Evolutionary conservation across 164 flowering plant genomes (phyloP).

Genomic region (Stephania cephalantha): DNA sequence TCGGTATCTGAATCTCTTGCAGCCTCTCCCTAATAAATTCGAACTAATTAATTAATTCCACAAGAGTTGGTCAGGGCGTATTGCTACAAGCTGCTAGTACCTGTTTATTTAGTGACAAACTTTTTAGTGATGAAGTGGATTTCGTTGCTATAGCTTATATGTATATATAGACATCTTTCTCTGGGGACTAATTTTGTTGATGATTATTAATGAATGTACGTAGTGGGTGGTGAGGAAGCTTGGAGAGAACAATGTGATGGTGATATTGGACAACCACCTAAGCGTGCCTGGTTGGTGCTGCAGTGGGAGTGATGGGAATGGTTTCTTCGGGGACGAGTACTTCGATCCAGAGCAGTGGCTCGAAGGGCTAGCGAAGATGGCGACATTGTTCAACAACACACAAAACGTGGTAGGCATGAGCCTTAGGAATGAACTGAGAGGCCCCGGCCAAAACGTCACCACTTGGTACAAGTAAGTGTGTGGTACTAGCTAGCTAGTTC

Average conservation of each 20-base stretch:
- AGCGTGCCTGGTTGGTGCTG: slow-evolving; percentile 91
- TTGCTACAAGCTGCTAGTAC: too few relatives aligned
- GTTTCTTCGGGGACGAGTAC: slow-evolving; percentile 75
- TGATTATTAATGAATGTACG: too few relatives aligned
- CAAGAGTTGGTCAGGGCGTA: too few relatives aligned
- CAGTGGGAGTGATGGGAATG: slow-evolving; percentile 62
- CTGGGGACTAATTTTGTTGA: background rate
- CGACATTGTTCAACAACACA: slow-evolving; percentile 47
- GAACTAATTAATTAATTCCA: too few relatives aligned
- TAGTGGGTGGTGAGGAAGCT: slow-evolving; percentile 69
- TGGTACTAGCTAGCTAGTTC: too few relatives aligned
- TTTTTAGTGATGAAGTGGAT: too few relatives aligned
- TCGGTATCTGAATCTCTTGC: too few relatives aligned
- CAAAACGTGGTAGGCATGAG: slow-evolving; percentile 76
- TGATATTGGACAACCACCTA: slow-evolving; percentile 75
- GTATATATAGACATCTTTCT: too few relatives aligned
- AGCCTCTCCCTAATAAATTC: too few relatives aligned
- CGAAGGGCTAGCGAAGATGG: slow-evolving; percentile 53
- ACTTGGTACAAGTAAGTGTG: slow-evolving; percentile 65
- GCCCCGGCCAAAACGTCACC: slow-evolving; percentile 48
- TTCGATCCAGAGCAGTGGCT: slow-evolving; percentile 68
- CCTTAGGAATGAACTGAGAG: slow-evolving; percentile 85
- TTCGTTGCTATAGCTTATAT: too few relatives aligned
- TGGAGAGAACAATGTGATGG: slow-evolving; percentile 58
- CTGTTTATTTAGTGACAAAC: too few relatives aligned